Conservation (phyloP, 805 yeast species). For the Sugiyamaella valdiviana region DNA sequence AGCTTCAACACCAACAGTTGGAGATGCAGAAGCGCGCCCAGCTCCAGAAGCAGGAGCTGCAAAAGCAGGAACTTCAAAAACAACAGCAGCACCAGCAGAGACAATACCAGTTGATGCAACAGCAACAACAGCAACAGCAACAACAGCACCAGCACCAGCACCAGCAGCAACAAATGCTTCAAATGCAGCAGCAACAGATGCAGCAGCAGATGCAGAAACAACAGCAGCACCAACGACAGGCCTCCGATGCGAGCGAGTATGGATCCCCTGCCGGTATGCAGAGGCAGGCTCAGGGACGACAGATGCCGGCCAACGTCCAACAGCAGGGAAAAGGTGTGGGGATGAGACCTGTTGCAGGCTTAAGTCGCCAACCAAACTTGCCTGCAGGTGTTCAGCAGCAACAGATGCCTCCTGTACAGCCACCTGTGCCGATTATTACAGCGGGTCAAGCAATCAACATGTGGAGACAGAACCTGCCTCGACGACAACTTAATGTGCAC, state of each 20-base stretch:
- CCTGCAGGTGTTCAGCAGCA: constrained; percentile 1
- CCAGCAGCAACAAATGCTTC: constrained; percentile 28
- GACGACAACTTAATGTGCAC: neutral
- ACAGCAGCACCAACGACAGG: neutral
- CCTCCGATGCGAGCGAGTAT: neutral
- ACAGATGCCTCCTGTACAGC: constrained; percentile 1
- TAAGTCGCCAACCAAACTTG: constrained; percentile 6
- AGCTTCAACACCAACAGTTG: constrained; percentile 33
- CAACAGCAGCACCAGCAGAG: neutral
- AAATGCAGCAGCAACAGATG: neutral
- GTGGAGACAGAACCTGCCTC: constrained; percentile 1
- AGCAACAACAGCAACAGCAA: constrained; percentile 22
- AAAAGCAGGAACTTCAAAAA: neutral
- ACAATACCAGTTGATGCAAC: constrained; percentile 12
- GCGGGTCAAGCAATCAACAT: neutral
- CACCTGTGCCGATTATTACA: neutral
- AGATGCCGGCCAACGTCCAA: constrained; percentile 1
- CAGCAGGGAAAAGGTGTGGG: neutral
- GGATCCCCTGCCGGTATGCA: neutral
- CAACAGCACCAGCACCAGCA: constrained; percentile 11
- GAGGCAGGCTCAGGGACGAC: neutral
- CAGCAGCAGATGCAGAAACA: neutral
- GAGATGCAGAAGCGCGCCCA: neutral
- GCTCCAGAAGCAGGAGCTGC: neutral
- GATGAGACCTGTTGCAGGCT: neutral